phyloP scores from a whole-genome alignment of 1,139 yeast genomes.

The Pichia sp. region DNA sequence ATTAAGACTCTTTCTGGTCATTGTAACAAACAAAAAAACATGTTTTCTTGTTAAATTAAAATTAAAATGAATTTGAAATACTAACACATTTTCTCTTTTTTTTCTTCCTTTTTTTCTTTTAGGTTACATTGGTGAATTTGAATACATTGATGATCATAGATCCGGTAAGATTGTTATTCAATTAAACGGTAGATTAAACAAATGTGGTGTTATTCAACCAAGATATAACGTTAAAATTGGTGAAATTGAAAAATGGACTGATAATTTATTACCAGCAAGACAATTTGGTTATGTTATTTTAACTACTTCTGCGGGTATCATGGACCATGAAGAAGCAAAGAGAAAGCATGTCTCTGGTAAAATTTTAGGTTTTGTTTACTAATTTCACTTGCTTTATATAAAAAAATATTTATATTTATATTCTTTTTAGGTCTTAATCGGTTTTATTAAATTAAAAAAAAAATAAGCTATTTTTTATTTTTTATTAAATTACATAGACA shows the following conservation, averaged over 20 bases:
- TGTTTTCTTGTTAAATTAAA: not conserved
- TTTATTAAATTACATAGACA: not conserved
- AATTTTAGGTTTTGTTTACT: slow-evolving; percentile 93
- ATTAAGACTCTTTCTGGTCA: slow-evolving; percentile 51
- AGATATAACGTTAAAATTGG: slow-evolving; percentile 92
- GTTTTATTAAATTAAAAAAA: not conserved
- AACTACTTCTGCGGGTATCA: slow-evolving; percentile 98
- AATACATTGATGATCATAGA: slow-evolving; percentile 98
- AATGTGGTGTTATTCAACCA: slow-evolving; percentile 97
- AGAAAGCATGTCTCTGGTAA: slow-evolving; percentile 99
- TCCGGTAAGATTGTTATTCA: slow-evolving; percentile 96
- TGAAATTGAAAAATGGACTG: slow-evolving; percentile 97
- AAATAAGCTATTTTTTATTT: not conserved
- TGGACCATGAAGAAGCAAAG: slow-evolving; percentile 99
- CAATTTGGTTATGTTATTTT: slow-evolving; percentile 96
- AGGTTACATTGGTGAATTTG: slow-evolving; percentile 97
- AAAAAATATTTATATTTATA: not conserved
- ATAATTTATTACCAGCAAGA: slow-evolving; percentile 95
- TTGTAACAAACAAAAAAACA: slow-evolving; percentile 40
- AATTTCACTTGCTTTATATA: slow-evolving; percentile 24
- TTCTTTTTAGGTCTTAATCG: not conserved
- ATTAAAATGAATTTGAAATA: slow-evolving; percentile 2
- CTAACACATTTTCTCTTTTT: slow-evolving; percentile 9
- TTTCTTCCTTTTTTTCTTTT: slow-evolving; percentile 15
- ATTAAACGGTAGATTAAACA: slow-evolving; percentile 96